Base-by-base conservation (phyloP, 2,329 filamentous ascomycete genomes). In the Sporothrix variecibatus region DNA sequence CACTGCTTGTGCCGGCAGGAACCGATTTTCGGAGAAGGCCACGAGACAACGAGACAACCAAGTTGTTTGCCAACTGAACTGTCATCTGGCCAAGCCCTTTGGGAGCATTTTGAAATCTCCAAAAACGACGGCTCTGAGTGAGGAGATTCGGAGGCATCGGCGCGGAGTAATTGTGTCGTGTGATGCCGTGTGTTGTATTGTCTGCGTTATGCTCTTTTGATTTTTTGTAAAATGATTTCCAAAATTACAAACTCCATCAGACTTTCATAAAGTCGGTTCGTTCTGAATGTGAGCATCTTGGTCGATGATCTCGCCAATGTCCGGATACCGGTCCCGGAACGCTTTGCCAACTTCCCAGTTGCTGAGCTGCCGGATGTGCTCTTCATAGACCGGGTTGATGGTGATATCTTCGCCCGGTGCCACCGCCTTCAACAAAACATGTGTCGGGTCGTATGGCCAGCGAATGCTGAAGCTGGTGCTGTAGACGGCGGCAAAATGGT, bases 331-430 rank as follows among this genome's bases (percentile, higher is more conserved):
- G 12, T 75, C 73, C 28, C 79, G 75, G 62, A 81, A 81, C 0
- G 76, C 74, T 5, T 77, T 75, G 3, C 78, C 79, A 3, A 80
- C 78, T 0, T 79, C 79, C 79, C 79, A 81, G 73, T 80, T 78
- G 51, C 76, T 76, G 69, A 81, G 77, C 56, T 80, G 79, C 2
- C 79, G 78, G 49, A 80, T 77, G 53, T 81, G 79, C 64, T 81
- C 78, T 56, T 81, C 79, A 71, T 79, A 81, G 20, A 81, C 78
- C 1, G 80, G 80, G 71, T 81, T 81, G 31, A 79, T 80, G 2
- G 75, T 73, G 12, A 78, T 76, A 0, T 78, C 72, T 0, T 73
- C 74, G 23, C 75, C 77, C 2, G 75, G 74, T 1, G 72, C 73
- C 23, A 73, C 74, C 12, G 76, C 71, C 2, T 75, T 77, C 11